Evolutionary conservation across 257 asterid genomes (phyloP).

Genomic region (Cinchona pubescens): DNA sequence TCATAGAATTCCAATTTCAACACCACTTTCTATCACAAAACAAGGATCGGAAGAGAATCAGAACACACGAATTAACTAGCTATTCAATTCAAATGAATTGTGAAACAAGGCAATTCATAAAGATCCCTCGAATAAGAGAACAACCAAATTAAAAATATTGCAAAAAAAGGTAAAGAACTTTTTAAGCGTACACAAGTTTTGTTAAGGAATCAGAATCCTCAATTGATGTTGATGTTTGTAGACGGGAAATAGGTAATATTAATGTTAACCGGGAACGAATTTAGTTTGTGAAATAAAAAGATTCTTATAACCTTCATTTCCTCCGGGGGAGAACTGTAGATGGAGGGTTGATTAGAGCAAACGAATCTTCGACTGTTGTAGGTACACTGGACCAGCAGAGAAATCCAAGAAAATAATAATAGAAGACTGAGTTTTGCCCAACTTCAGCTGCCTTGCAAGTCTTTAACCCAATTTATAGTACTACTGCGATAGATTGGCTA

Average conservation of each 20-base stretch:
- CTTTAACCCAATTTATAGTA: background rate
- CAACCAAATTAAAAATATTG: background rate
- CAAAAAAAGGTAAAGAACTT: background rate
- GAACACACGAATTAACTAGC: background rate
- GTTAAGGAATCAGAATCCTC: no score
- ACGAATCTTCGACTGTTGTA: background rate
- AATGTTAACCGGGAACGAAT: background rate
- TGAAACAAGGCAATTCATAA: background rate
- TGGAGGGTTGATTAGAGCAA: background rate
- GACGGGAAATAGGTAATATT: background rate
- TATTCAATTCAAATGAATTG: background rate
- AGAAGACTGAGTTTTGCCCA: background rate
- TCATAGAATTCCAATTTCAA: constrained; percentile 49
- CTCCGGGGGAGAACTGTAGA: background rate
- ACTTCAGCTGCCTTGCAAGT: background rate
- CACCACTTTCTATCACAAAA: constrained; percentile 47
- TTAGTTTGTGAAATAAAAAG: background rate
- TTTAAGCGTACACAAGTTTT: background rate
- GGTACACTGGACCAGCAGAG: background rate
- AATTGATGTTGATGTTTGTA: background rate
- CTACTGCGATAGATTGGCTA: no score
- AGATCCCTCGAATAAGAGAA: background rate
- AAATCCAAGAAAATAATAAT: background rate
- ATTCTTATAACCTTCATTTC: constrained; percentile 21
- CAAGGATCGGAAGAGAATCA: background rate